phyloP scores from a whole-genome alignment of 805 yeast genomes.

The Lachancea mirantina region DNA sequence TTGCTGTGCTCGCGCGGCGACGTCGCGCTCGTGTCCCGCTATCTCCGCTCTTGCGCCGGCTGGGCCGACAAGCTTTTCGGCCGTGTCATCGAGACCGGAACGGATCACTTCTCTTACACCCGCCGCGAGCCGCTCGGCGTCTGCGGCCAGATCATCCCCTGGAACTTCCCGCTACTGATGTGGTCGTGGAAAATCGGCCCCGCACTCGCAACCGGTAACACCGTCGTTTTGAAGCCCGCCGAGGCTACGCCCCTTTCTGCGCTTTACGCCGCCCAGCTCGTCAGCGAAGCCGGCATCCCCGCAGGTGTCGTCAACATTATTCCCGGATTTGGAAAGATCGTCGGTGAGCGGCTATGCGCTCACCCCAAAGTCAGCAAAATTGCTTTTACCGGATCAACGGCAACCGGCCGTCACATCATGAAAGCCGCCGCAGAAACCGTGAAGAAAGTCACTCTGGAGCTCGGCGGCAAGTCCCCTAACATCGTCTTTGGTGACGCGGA shows the following conservation, averaged over 20 bases:
- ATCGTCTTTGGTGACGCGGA: conserved; percentile 75
- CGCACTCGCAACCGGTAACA: conserved; percentile 78
- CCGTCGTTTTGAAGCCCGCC: conserved; percentile 79
- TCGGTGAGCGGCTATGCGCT: conserved; percentile 63
- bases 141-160: conserved; percentile 83
- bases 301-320: conserved; percentile 74
- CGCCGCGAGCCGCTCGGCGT: conserved; percentile 83
- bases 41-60: conserved; percentile 80
- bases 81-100: conserved; percentile 51
- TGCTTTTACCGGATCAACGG: conserved; percentile 87
- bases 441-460: conserved; percentile 76
- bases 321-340: conserved; percentile 71
- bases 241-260: conserved; percentile 85
- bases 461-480: conserved; percentile 89
- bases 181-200: conserved; percentile 86
- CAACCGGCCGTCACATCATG: conserved; percentile 70
- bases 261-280: conserved; percentile 54
- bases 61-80: conserved; percentile 69
- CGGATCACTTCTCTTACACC: conserved; percentile 55
- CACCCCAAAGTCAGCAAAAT: conserved; percentile 69
- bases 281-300: conserved; percentile 74
- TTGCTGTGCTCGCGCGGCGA: conserved; percentile 67
- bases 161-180: conserved; percentile 90
- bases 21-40: conserved; percentile 59
- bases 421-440: conserved; percentile 61